A percentile compares a stretch with the other conserved stretches of the same genome.
Evolutionary conservation across 2,329 filamentous ascomycete genomes (phyloP).

Genomic region (Cordyceps javanica): DNA sequence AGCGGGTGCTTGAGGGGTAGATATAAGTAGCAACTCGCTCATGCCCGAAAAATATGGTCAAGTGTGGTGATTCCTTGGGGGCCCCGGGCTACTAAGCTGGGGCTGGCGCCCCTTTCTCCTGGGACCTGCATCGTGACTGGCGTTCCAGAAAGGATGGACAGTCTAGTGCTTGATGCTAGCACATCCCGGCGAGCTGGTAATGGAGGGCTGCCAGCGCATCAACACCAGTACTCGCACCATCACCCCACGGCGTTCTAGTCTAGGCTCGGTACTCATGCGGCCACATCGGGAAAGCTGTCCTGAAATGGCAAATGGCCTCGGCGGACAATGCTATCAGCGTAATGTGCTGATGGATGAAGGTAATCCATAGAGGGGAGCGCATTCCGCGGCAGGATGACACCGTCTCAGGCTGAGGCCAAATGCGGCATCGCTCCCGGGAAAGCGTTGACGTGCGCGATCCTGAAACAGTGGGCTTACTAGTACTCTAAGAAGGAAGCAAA

Average conservation of each 20-base stretch:
- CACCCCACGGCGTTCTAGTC: not conserved
- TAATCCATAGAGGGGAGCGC: not conserved
- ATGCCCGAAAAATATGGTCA: not conserved
- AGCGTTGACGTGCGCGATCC: not conserved
- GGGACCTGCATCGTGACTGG: slow-evolving; percentile 6
- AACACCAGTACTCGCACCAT: not conserved
- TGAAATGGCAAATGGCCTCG: slow-evolving; percentile 1
- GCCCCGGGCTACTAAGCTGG: too few relatives aligned
- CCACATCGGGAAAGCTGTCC: slow-evolving; percentile 1
- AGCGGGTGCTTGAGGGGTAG: not conserved
- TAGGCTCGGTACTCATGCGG: not conserved
- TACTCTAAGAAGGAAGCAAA: not conserved
- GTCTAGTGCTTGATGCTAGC: not conserved
- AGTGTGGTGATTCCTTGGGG: not conserved
- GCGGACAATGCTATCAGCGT: not conserved
- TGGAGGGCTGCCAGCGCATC: slow-evolving; percentile 8
- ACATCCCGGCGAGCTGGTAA: slow-evolving; percentile 2
- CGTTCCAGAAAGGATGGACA: slow-evolving; percentile 8
- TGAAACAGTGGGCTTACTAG: slow-evolving; percentile 11
- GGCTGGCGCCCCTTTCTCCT: not conserved
- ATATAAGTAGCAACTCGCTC: not conserved
- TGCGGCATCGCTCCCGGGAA: not conserved
- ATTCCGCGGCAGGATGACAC: not conserved
- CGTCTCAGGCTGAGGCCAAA: not conserved
- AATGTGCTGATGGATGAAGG: not conserved